Percentiles rank a stretch among this genome's conserved stretches.
phyloP scores from a whole-genome alignment of 75 land plant species.

The Cryptomeria japonica region DNA sequence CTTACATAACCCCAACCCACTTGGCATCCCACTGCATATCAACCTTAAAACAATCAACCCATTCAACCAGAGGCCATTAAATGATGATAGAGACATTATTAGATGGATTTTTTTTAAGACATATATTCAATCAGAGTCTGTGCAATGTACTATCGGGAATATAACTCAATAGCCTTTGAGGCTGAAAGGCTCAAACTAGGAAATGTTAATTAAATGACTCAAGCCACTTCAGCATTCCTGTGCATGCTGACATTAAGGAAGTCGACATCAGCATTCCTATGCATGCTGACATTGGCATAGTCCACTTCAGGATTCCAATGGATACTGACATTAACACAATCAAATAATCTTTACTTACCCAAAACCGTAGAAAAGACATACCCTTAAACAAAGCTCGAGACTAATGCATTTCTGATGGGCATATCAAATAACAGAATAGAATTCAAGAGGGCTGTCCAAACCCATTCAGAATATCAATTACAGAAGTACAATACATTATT shows the following conservation, averaged over 20 bases:
- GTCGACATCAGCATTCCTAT: not conserved
- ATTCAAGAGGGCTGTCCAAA: not conserved
- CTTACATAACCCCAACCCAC: not conserved
- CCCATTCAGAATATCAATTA: not conserved
- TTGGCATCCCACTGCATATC: not conserved
- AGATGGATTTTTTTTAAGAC: too few species aligned
- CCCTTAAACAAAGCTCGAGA: not conserved
- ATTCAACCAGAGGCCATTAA: not conserved
- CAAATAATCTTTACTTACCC: not conserved
- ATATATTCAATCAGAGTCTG: not conserved
- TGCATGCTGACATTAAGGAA: not conserved
- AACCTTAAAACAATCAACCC: not conserved
- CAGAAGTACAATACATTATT: not conserved
- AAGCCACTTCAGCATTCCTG: not conserved
- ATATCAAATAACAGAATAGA: not conserved
- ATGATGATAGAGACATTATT: not conserved
- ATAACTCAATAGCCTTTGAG: not conserved
- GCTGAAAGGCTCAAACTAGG: too few species aligned
- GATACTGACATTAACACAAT: not conserved
- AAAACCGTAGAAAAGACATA: not conserved
- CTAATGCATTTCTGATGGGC: not conserved
- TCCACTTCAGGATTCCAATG: conserved; percentile 4
- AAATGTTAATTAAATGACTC: not conserved
- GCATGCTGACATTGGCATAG: not conserved
- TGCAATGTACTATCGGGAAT: not conserved